Percentiles rank a stretch among this genome's conserved stretches.
These are phyloP conservation scores for Excoecaria cochinchinensis DNA, from an alignment of 345 rosid genomes.

Conservation along the genomic window DNA sequence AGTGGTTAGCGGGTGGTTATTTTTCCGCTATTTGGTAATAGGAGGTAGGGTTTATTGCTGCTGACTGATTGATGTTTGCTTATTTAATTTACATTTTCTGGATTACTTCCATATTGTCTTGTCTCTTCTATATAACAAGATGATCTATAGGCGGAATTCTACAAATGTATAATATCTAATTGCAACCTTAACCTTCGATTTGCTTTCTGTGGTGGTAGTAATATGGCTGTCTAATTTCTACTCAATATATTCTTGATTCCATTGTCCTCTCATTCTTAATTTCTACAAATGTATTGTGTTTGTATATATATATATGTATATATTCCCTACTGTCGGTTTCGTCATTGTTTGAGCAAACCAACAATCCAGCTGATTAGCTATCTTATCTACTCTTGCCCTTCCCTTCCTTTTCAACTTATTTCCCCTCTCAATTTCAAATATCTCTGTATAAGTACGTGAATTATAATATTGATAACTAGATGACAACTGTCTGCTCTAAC, in stretches of 20 bases:
- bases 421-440: neutral
- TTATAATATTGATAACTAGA: neutral
- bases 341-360: neutral
- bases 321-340: neutral
- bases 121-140: neutral
- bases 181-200: neutral
- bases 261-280: neutral
- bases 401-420: neutral
- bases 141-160: neutral
- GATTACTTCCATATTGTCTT: neutral
- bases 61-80: neutral
- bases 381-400: neutral
- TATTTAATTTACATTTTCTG: neutral
- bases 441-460: neutral
- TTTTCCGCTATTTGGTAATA: constrained; percentile 94
- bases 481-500: neutral
- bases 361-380: neutral
- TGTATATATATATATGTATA: neutral
- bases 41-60: constrained; percentile 63
- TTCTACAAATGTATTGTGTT: neutral
- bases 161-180: neutral
- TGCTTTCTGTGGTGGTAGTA: neutral
- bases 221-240: neutral
- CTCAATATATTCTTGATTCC: neutral
- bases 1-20: constrained; percentile 95